Percentiles rank a stretch among this genome's conserved stretches.
Conservation (phyloP, 352 stramenopile genomes). For the Phytophthora pistaciae region DNA sequence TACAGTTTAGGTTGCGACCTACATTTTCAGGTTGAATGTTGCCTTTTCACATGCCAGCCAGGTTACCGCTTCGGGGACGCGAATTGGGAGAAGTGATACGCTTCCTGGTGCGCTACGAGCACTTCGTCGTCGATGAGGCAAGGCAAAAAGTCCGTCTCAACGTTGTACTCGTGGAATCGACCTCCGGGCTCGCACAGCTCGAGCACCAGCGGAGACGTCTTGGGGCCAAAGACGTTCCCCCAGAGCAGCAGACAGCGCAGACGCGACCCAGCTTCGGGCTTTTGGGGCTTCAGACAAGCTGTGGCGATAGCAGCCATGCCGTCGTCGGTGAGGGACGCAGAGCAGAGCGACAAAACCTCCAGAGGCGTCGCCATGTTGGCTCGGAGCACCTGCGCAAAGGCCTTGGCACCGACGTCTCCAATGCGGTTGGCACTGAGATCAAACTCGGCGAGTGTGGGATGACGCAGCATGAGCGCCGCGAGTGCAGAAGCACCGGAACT, state of each 20-base stretch:
- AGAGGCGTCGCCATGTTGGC: constrained; percentile 52
- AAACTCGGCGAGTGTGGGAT: constrained; percentile 59
- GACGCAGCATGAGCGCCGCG: constrained; percentile 60
- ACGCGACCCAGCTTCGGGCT: constrained; percentile 26
- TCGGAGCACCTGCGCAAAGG: constrained; percentile 66
- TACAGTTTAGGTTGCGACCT: constrained; percentile 3
- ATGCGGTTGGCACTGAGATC: constrained; percentile 79
- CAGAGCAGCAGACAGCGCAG: constrained; percentile 66
- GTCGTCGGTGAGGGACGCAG: constrained; percentile 65
- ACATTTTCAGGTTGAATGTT: constrained; percentile 19
- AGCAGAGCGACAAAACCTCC: constrained; percentile 58
- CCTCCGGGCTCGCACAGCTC: constrained; percentile 46
- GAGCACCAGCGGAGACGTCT: constrained; percentile 43
- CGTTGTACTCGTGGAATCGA: constrained; percentile 43
- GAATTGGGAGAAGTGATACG: constrained; percentile 41
- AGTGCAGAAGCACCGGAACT: constrained; percentile 62
- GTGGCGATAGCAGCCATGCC: constrained; percentile 50
- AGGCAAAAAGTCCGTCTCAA: constrained; percentile 71
- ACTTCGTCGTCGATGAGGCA: constrained; percentile 41
- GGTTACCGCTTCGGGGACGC: constrained; percentile 54
- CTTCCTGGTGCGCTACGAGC: constrained; percentile 64
- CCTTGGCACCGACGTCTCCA: constrained; percentile 53
- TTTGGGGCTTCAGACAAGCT: constrained; percentile 50
- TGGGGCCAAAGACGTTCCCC: constrained; percentile 73
- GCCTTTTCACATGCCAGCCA: not conserved